Evolutionary conservation across 2,329 filamentous ascomycete species (phyloP).

Genomic region (Penicillium sp.): DNA sequence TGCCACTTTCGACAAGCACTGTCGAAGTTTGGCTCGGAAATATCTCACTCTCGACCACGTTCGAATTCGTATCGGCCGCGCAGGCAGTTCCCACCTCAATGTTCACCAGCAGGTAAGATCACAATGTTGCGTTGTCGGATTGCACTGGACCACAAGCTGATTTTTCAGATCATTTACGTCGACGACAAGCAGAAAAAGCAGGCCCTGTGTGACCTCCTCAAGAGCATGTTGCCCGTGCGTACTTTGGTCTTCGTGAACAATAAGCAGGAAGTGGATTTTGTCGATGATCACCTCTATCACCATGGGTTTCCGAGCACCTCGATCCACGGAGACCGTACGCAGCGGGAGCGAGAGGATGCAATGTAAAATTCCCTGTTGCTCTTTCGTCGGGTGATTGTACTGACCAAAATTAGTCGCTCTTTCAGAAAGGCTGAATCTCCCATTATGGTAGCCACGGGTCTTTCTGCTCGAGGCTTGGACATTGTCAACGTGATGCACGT

Average conservation of each 20-base stretch:
- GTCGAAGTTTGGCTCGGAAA: conserved; percentile 68
- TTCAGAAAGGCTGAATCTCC: conserved; percentile 72
- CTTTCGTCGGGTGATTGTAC: conserved; percentile 2
- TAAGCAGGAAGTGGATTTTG: conserved; percentile 68
- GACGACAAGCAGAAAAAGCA: conserved; percentile 63
- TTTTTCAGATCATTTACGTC: conserved; percentile 62
- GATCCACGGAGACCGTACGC: conserved; percentile 80
- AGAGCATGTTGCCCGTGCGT: conserved; percentile 63
- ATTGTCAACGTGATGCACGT: conserved; percentile 82
- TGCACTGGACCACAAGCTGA: too few species aligned
- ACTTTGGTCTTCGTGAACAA: conserved; percentile 88
- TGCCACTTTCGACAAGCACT: conserved; percentile 79
- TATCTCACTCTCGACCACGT: conserved; percentile 70
- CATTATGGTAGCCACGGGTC: conserved; percentile 77
- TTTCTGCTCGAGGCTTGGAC: conserved; percentile 83
- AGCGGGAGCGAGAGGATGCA: conserved; percentile 85
- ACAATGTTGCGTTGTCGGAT: too few species aligned
- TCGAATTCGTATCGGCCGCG: conserved; percentile 78
- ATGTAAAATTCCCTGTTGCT: too few species aligned
- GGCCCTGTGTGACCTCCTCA: conserved; percentile 65
- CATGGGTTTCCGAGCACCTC: conserved; percentile 73
- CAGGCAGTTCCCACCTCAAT: conserved; percentile 74
- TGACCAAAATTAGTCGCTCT: conserved; percentile 50
- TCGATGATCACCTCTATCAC: conserved; percentile 87
- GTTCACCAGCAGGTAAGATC: conserved; percentile 62